Percentiles rank a stretch among this genome's conserved stretches.
These are phyloP conservation scores for Cercospora brassicicola DNA, from an alignment of 2,329 filamentous ascomycete species.

Conservation along the genomic window DNA sequence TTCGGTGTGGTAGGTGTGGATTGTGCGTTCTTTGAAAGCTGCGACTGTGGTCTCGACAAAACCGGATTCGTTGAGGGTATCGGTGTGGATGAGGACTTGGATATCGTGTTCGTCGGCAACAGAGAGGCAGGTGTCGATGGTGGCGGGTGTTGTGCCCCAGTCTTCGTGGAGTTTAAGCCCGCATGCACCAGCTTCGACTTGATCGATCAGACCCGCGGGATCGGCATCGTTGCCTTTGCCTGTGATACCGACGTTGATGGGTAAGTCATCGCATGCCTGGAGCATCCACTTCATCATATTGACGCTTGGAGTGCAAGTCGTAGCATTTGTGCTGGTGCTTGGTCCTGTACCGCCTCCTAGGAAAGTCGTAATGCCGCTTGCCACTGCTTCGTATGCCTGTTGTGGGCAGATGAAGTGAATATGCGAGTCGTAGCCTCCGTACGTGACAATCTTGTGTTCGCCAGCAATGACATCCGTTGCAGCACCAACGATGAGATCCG, in stretches of 20 bases:
- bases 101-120: constrained; percentile 89
- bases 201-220: constrained; percentile 69
- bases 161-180: constrained; percentile 95
- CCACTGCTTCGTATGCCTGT: constrained; percentile 78
- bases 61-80: constrained; percentile 95
- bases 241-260: constrained; percentile 86
- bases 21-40: constrained; percentile 82
- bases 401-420: constrained; percentile 96
- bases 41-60: constrained; percentile 88
- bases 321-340: constrained; percentile 87
- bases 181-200: constrained; percentile 78
- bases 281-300: constrained; percentile 86
- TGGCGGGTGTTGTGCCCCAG: constrained; percentile 88
- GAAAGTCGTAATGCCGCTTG: constrained; percentile 86
- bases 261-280: constrained; percentile 76
- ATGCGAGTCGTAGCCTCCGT: constrained; percentile 85
- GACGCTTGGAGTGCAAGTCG: constrained; percentile 86
- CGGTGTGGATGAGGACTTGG: constrained; percentile 91
- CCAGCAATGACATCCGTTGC: constrained; percentile 90
- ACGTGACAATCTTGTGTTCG: constrained; percentile 86
- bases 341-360: constrained; percentile 89
- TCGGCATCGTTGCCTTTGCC: constrained; percentile 89
- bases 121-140: constrained; percentile 79
- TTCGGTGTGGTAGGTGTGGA: constrained; percentile 97
- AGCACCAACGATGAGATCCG: constrained; percentile 76